Conservation (phyloP, 768 basidiomycete genomes). For the Tricholoma furcatifolium region DNA sequence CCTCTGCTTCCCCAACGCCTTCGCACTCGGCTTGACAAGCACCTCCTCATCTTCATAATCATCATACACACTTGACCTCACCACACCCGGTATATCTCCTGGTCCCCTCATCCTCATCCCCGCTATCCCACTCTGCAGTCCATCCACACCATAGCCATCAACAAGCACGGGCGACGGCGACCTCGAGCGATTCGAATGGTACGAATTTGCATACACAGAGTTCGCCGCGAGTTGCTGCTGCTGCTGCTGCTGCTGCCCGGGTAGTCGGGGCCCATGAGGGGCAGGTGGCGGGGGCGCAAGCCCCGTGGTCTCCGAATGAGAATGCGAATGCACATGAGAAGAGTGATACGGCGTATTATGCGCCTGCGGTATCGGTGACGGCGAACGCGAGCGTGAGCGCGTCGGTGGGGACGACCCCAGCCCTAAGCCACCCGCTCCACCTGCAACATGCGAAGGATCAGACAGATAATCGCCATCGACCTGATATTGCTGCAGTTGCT, state of each 20-base stretch:
- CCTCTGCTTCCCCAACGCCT: conserved; percentile 84
- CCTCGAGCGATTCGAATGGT: conserved; percentile 40
- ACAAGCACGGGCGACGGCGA: conserved; percentile 63
- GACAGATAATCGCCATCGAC: conserved; percentile 31
- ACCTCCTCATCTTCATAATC: conserved; percentile 28
- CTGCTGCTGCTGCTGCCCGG: conserved; percentile 31
- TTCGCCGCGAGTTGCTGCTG: background rate
- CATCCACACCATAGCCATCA: conserved; percentile 13
- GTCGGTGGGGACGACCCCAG: conserved; percentile 25
- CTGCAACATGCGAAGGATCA: conserved; percentile 22
- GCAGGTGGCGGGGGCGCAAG: conserved; percentile 67
- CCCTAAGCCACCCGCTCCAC: conserved; percentile 27
- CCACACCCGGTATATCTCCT: conserved; percentile 4
- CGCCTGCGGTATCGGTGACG: conserved; percentile 33
- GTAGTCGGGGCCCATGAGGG: conserved; percentile 72
- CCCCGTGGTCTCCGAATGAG: conserved; percentile 16
- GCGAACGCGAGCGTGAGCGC: conserved; percentile 36
- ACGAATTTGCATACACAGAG: conserved; percentile 20
- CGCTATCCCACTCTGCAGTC: conserved; percentile 17
- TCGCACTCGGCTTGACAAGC: conserved; percentile 72
- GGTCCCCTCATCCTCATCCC: conserved; percentile 13
- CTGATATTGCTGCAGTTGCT: conserved; percentile 37
- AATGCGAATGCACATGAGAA: conserved; percentile 28
- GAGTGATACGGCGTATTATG: conserved; percentile 13
- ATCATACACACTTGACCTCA: background rate